Evolutionary conservation across 345 rosid species (phyloP).

Genomic region (Citrus reticulata): DNA sequence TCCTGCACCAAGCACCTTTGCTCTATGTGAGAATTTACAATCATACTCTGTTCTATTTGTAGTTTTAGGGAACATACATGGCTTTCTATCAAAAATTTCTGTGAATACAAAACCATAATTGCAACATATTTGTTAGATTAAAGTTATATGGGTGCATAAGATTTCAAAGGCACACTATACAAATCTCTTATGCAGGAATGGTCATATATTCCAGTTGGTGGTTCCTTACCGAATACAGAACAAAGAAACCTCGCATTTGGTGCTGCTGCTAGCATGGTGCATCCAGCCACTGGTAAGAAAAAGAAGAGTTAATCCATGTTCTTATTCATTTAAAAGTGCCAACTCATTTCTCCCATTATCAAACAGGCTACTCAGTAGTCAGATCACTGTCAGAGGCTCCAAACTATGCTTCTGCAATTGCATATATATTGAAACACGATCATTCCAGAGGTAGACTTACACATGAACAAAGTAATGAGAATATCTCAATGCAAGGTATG

Average conservation of each 20-base stretch:
- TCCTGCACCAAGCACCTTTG: not conserved
- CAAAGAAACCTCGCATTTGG: slow-evolving; percentile 95
- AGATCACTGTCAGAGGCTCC: slow-evolving; percentile 98
- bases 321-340: slow-evolving; percentile 2
- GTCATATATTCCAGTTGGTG: slow-evolving; percentile 99
- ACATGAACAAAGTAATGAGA: slow-evolving; percentile 26
- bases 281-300: slow-evolving; percentile 82
- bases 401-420: slow-evolving; percentile 75
- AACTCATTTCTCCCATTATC: slow-evolving; percentile 2
- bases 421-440: slow-evolving; percentile 53
- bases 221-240: slow-evolving; percentile 87
- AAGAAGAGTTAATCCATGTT: slow-evolving; percentile 11
- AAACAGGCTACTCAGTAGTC: slow-evolving; percentile 90
- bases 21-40: not conserved
- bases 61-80: not conserved
- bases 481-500: slow-evolving; percentile 84
- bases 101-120: not conserved
- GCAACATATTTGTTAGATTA: not conserved
- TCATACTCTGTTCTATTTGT: not conserved
- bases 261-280: slow-evolving; percentile 98
- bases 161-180: not conserved
- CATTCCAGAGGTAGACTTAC: slow-evolving; percentile 28
- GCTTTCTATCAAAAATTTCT: not conserved
- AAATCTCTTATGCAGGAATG: slow-evolving; percentile 60
- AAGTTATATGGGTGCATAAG: slow-evolving; percentile 1